phyloP scores from a whole-genome alignment of 148 eudicot species.

The Arbutus unedo region DNA sequence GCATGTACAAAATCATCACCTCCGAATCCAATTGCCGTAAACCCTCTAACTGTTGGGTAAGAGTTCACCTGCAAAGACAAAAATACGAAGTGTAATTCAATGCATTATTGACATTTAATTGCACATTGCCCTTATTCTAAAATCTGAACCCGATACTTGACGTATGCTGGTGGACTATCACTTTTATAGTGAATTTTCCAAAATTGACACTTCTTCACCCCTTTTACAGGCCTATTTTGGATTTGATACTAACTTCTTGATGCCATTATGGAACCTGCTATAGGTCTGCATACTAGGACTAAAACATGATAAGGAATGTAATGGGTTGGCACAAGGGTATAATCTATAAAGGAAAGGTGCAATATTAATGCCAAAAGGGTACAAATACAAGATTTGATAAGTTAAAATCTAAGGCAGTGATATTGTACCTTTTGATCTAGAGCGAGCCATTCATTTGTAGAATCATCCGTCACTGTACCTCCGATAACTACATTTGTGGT shows the following conservation, averaged over 20 bases:
- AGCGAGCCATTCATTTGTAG: conserved; percentile 77
- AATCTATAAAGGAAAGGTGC: conserved; percentile 8
- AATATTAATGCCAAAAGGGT: not conserved
- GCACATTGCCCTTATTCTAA: not conserved
- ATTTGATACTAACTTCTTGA: not conserved
- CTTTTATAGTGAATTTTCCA: not conserved
- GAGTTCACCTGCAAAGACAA: conserved; percentile 59
- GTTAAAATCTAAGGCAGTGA: not conserved
- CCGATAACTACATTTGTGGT: conserved; percentile 90
- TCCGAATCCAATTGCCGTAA: conserved; percentile 93
- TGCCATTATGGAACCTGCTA: not conserved
- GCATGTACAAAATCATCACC: conserved; percentile 97
- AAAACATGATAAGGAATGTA: not conserved
- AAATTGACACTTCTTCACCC: not conserved
- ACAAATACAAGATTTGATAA: not conserved
- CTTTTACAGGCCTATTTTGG: not conserved
- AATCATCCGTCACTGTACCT: conserved; percentile 85
- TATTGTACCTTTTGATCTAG: conserved; percentile 73
- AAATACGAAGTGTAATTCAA: not conserved
- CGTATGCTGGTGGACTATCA: not conserved
- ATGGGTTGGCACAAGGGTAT: not conserved
- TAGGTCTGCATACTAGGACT: not conserved
- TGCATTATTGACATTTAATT: not conserved
- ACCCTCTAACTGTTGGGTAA: conserved; percentile 86
- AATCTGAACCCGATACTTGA: not conserved